Percentiles rank a stretch among this genome's conserved stretches.
Conservation (phyloP, 108 stramenopile genomes). For the Nitzschia putrida region DNA sequence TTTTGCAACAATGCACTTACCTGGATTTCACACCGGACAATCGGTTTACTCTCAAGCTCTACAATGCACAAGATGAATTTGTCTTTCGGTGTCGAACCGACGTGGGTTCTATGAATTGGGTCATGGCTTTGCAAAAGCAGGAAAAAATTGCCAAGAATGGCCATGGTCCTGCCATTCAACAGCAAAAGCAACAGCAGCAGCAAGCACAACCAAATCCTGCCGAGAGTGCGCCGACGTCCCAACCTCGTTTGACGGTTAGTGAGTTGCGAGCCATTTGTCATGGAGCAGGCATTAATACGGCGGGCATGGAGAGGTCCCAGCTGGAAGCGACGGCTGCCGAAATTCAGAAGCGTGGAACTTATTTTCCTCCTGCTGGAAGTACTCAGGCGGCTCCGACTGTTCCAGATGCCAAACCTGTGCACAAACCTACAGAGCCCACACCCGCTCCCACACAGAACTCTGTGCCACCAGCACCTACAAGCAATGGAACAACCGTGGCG, state of each 20-base stretch:
- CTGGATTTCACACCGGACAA: conserved; percentile 70
- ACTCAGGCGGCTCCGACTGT: not conserved
- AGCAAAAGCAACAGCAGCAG: not conserved
- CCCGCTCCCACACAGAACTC: not conserved
- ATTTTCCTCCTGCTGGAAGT: conserved; percentile 14
- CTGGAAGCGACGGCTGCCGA: conserved; percentile 66
- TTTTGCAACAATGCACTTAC: conserved; percentile 69
- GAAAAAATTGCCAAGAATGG: not conserved
- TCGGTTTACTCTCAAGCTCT: conserved; percentile 77
- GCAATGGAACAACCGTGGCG: not conserved
- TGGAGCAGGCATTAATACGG: conserved; percentile 77
- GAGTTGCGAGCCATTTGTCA: conserved; percentile 83
- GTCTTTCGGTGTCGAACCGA: conserved; percentile 72
- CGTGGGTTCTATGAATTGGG: conserved; percentile 72
- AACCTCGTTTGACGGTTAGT: conserved; percentile 25
- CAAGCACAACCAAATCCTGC: conserved; percentile 35
- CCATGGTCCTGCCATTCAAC: not conserved
- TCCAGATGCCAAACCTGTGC: not conserved
- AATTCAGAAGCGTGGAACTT: conserved; percentile 39
- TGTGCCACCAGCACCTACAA: not conserved
- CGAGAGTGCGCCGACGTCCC: not conserved
- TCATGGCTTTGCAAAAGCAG: conserved; percentile 49
- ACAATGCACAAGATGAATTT: conserved; percentile 80
- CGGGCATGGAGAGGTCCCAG: conserved; percentile 82
- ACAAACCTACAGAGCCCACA: not conserved